These are phyloP conservation scores for Lasiodiplodia sp. DNA, from an alignment of 2,329 filamentous ascomycete genomes.

Conservation along the genomic window DNA sequence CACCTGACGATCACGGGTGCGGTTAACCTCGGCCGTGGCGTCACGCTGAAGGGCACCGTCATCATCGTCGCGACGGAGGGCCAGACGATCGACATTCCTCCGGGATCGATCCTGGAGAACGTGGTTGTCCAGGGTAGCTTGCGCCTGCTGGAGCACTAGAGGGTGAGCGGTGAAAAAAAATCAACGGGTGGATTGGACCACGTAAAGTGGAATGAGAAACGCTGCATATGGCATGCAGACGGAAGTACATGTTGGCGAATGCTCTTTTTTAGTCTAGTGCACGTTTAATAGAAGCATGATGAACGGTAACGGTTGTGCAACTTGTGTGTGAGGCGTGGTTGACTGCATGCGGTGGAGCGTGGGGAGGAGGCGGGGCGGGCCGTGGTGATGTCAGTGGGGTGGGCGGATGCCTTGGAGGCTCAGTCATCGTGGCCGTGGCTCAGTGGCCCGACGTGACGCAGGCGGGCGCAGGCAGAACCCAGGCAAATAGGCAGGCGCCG, in stretches of 20 bases:
- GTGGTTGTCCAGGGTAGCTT: conserved; percentile 98
- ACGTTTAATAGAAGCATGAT: conserved; percentile 26
- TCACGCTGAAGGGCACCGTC: conserved; percentile 96
- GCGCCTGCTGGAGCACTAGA: conserved; percentile 70
- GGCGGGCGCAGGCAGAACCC: conserved; percentile 15
- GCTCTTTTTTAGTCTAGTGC: conserved; percentile 16
- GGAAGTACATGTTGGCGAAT: conserved; percentile 14
- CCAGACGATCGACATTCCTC: conserved; percentile 96
- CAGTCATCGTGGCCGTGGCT: conserved; percentile 26
- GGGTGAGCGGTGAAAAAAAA: conserved; percentile 14
- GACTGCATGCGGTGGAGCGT: conserved; percentile 9
- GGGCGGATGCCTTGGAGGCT: conserved; percentile 17
- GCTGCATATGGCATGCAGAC: conserved; percentile 24
- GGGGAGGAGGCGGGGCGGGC: conserved; percentile 19
- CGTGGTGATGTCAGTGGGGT: conserved; percentile 26
- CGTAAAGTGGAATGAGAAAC: conserved; percentile 15
- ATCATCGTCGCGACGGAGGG: conserved; percentile 99
- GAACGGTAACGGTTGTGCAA: not conserved
- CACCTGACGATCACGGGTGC: conserved; percentile 97
- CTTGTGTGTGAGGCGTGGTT: not conserved
- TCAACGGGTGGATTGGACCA: not conserved
- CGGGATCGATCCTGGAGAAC: conserved; percentile 96
- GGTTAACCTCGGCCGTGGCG: conserved; percentile 94
- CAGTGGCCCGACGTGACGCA: conserved; percentile 23
- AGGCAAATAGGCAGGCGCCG: conserved; percentile 26